Conservation (phyloP, 2,329 filamentous ascomycete species). For the Penicillium sp. region DNA sequence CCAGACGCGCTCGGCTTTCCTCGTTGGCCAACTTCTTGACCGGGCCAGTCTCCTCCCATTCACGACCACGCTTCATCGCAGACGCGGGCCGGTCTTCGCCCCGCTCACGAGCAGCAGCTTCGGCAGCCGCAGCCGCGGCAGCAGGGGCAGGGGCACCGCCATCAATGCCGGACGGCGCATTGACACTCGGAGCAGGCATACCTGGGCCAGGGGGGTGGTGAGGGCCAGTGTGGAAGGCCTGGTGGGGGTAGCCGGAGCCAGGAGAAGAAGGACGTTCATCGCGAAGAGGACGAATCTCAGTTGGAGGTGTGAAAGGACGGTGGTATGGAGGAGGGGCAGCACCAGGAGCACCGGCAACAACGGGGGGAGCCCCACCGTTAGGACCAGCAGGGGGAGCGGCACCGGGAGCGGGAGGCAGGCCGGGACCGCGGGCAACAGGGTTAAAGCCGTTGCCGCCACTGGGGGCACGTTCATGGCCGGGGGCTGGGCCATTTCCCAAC, state of each 20-base stretch:
- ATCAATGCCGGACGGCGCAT: constrained; percentile 56
- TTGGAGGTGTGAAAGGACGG: constrained; percentile 72
- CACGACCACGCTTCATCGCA: constrained; percentile 78
- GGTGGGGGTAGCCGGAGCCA: constrained; percentile 79
- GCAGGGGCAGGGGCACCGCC: constrained; percentile 67
- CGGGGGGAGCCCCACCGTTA: constrained; percentile 54
- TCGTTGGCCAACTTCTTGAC: constrained; percentile 86
- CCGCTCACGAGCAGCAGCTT: constrained; percentile 64
- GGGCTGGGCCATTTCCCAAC: constrained; percentile 48
- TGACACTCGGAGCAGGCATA: neutral
- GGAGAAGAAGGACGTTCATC: constrained; percentile 91
- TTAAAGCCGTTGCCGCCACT: constrained; percentile 30
- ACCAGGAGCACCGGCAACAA: constrained; percentile 40
- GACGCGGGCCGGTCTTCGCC: constrained; percentile 74
- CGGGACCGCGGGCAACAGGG: constrained; percentile 40
- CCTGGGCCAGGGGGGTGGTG: constrained; percentile 34
- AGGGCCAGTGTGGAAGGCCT: constrained; percentile 67
- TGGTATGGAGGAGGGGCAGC: constrained; percentile 66
- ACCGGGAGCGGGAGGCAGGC: constrained; percentile 44
- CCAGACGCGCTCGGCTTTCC: constrained; percentile 80
- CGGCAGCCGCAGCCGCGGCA: constrained; percentile 65
- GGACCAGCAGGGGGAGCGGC: constrained; percentile 51
- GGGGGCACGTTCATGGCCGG: constrained; percentile 40
- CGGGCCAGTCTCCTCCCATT: constrained; percentile 81
- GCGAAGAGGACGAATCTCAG: constrained; percentile 77